These are phyloP conservation scores for Gastrolobium villosum DNA, from an alignment of 306 rosid species.

Conservation along the genomic window DNA sequence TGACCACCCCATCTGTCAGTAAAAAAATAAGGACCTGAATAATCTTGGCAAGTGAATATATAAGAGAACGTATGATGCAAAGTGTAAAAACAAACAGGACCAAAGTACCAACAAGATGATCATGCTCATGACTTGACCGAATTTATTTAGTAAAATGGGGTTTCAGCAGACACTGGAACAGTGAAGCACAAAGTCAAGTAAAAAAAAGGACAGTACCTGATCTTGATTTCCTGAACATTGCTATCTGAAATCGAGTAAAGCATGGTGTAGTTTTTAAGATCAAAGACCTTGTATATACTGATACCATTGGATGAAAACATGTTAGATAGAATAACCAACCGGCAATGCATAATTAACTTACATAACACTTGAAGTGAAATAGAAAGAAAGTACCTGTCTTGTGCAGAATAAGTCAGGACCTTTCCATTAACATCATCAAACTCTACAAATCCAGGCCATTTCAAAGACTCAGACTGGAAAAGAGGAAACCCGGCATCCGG, in stretches of 20 bases:
- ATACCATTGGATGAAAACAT: conserved; percentile 34
- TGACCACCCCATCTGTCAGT: not conserved
- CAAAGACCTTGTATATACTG: conserved; percentile 96
- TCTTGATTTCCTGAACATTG: conserved; percentile 89
- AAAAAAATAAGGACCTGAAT: not conserved
- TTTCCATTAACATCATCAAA: conserved; percentile 97
- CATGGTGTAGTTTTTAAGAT: conserved; percentile 90
- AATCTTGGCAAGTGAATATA: not conserved
- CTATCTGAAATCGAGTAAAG: conserved; percentile 89
- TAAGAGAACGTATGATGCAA: not conserved
- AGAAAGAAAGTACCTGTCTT: conserved; percentile 69
- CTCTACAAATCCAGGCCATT: conserved; percentile 98
- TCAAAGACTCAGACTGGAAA: conserved; percentile 87
- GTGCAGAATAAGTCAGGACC: conserved; percentile 92
- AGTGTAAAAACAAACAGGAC: not conserved
- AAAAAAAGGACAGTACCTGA: conserved; percentile 63
- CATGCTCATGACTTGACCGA: conserved; percentile 2
- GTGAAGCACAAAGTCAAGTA: conserved; percentile 13
- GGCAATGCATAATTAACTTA: not conserved
- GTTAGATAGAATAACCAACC: conserved; percentile 41
- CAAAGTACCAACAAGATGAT: not conserved
- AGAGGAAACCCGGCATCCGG: conserved; percentile 95
- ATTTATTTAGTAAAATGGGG: conserved; percentile 12
- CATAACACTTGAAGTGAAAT: not conserved
- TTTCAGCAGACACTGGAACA: not conserved